Base-by-base conservation (phyloP, 768 basidiomycete genomes). In the Lactarius indigo region DNA sequence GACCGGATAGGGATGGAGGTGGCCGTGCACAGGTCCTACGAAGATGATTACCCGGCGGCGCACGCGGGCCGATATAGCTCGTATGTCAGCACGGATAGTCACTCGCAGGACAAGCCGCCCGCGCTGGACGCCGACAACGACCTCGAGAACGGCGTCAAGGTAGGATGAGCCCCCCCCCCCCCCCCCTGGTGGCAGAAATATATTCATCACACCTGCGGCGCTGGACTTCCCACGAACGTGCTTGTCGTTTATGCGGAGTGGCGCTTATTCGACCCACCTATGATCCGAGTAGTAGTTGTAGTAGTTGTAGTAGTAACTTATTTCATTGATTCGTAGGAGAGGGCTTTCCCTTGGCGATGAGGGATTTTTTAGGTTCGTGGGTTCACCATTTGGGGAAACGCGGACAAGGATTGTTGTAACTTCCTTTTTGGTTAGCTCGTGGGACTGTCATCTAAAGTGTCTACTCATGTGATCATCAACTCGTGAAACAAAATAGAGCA, bases 1-100 rank as follows among this genome's bases (percentile, higher is more conserved):
- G 35, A 15, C 56, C 50, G 50, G 7, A n/a, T 68, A 18, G 33
- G 39, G 7, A n/a, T 68, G 39, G 33, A 60, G 15, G 63, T 68
- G 39, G 23, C 54, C 26, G 52, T 52, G 17, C 39, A 61, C 55
- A 68, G 31, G 23, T 26, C 41, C 8, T 50, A 47, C 33, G 64
- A 61, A 20, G 47, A 6, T 1, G 47, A 9, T 1, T 44, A 18
- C 18, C 18, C 18, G 5, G 9, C 31, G 41, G 20, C 41, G 15
- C 59, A 18, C n/a, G 26, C 33, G 6, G 52, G 20, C 13, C 31
- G 15, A 28, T 26, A 52, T 35, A 8, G 3, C 30, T 2, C 54
- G 35, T 26, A 52, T n/a, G n/a, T n/a, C 18, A 39, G 35, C 15
- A 13, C 37, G 30, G 47, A 54, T 5, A 23, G 1, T 30, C 31